A percentile compares a stretch with the other conserved stretches of the same genome.
Conservation (phyloP, 208 protist species). For the Leptomonas seymouri region DNA sequence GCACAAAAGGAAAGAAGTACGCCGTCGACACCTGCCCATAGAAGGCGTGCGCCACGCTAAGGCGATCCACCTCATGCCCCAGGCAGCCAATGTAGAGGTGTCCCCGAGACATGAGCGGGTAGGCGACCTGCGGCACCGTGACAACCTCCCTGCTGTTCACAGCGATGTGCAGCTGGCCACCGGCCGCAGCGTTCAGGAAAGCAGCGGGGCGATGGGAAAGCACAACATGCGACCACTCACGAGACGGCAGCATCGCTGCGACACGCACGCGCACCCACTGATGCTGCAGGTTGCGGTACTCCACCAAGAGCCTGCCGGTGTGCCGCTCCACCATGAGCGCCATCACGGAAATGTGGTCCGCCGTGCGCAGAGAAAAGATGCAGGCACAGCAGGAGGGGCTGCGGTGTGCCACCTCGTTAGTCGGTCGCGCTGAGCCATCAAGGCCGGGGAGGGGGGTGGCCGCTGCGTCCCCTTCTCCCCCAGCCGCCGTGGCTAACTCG, state of each 20-base stretch:
- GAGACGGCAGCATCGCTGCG: constrained; percentile 22
- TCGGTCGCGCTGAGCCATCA: neutral
- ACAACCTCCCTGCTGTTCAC: constrained; percentile 53
- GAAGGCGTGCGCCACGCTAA: constrained; percentile 46
- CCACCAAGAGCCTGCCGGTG: constrained; percentile 29
- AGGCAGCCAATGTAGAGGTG: constrained; percentile 62
- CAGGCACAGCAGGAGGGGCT: constrained; percentile 15
- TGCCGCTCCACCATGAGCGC: constrained; percentile 32
- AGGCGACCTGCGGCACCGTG: constrained; percentile 38
- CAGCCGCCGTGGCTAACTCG: neutral
- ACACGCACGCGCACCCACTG: constrained; percentile 29
- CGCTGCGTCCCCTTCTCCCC: neutral
- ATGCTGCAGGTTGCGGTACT: constrained; percentile 37
- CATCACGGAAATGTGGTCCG: constrained; percentile 30
- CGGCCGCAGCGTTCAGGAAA: constrained; percentile 29
- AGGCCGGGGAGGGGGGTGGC: neutral
- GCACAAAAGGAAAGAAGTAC: constrained; percentile 62
- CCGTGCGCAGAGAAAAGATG: constrained; percentile 33
- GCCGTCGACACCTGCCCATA: constrained; percentile 68
- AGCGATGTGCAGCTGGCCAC: constrained; percentile 44
- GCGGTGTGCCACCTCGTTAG: neutral
- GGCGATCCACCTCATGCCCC: constrained; percentile 62
- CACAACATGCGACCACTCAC: constrained; percentile 25
- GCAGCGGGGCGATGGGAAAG: constrained; percentile 28
- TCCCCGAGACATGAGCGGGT: constrained; percentile 51